Conservation (phyloP, 2,329 filamentous ascomycete species). For the Tympanopsis confertula region DNA sequence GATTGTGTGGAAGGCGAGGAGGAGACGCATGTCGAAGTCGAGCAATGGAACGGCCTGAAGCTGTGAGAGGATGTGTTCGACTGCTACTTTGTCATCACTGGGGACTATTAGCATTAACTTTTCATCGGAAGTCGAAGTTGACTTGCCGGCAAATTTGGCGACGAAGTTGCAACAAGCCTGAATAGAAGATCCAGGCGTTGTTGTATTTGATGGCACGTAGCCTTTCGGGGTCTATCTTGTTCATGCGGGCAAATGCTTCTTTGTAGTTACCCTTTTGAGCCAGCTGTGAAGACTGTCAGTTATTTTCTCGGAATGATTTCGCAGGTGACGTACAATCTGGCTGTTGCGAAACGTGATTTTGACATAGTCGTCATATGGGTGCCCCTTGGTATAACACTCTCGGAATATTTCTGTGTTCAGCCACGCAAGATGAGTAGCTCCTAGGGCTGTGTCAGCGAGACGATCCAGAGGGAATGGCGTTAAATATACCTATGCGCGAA, state of each 20-base stretch:
- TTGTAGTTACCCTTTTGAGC: neutral
- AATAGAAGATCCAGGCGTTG: conserved; percentile 23
- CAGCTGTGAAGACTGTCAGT: neutral
- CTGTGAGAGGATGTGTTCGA: conserved; percentile 42
- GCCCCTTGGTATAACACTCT: neutral
- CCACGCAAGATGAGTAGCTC: conserved; percentile 15
- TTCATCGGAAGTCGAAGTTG: conserved; percentile 1
- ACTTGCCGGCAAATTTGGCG: conserved; percentile 26
- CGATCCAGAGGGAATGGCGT: conserved; percentile 45
- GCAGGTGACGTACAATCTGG: neutral
- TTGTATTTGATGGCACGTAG: neutral
- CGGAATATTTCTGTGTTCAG: neutral
- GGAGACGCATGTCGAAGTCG: conserved; percentile 47
- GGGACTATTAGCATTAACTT: conserved; percentile 7
- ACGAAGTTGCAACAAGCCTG: conserved; percentile 25
- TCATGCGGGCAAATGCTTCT: neutral
- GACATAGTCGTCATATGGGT: neutral
- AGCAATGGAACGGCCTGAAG: conserved; percentile 36
- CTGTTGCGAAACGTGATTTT: neutral
- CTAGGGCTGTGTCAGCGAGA: neutral
- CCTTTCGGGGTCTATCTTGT: neutral
- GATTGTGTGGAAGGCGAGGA: conserved; percentile 46
- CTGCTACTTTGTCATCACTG: conserved; percentile 38
- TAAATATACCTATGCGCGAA: conserved; percentile 45
- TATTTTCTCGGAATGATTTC: neutral